Evolutionary conservation across 2,329 filamentous ascomycete species (phyloP).

Genomic region (Alternaria brassicae): DNA sequence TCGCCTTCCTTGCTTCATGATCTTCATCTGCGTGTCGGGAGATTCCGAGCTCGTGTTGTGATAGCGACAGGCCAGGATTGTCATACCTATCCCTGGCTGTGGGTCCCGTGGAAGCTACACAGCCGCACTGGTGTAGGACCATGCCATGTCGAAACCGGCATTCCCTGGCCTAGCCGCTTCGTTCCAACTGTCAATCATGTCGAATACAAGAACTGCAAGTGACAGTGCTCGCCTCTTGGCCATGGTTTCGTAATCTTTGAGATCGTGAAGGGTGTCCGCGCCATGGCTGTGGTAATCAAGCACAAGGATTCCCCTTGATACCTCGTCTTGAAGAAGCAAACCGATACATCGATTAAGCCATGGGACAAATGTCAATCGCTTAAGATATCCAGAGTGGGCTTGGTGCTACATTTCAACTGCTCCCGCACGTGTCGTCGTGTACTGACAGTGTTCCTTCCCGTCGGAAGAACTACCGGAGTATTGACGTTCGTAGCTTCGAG

Average conservation of each 20-base stretch:
- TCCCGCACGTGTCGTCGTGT: conserved; percentile 16
- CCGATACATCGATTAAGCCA: conserved; percentile 10
- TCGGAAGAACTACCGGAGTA: conserved; percentile 16
- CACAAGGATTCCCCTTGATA: conserved; percentile 9
- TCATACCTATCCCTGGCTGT: conserved; percentile 3
- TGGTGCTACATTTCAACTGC: neutral
- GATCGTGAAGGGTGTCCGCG: conserved; percentile 14
- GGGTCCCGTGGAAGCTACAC: conserved; percentile 10
- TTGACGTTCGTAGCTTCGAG: conserved; percentile 8
- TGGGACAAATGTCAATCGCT: conserved; percentile 6
- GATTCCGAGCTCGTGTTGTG: conserved; percentile 14
- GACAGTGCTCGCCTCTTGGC: conserved; percentile 1
- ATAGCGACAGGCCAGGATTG: conserved; percentile 9
- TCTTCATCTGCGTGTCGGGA: conserved; percentile 1
- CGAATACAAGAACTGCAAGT: conserved; percentile 5
- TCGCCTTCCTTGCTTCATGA: conserved; percentile 4
- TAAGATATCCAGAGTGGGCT: conserved; percentile 5
- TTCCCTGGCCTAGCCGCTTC: neutral
- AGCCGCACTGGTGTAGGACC: conserved; percentile 7
- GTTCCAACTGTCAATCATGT: conserved; percentile 7
- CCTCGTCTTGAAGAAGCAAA: conserved; percentile 10
- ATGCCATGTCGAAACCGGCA: conserved; percentile 13
- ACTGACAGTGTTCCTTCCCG: conserved; percentile 10
- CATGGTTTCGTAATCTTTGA: conserved; percentile 9
- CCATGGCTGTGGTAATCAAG: conserved; percentile 8